Evolutionary conservation across 495 filamentous ascomycete species (phyloP).

Genomic region (Neurospora sp.): DNA sequence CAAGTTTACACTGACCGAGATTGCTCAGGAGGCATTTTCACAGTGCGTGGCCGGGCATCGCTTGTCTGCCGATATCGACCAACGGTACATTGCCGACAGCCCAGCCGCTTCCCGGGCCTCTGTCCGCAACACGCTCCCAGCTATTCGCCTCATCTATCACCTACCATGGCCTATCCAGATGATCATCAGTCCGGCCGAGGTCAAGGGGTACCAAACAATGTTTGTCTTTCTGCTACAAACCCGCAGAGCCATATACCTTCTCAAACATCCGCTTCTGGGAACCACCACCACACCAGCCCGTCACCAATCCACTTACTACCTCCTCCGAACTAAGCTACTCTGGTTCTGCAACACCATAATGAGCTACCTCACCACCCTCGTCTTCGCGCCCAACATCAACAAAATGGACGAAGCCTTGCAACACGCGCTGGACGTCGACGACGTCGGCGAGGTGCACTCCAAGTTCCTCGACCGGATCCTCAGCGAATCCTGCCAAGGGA

Average conservation of each 20-base stretch:
- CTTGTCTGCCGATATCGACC: conserved; percentile 45
- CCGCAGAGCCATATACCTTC: conserved; percentile 56
- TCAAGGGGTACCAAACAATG: conserved; percentile 55
- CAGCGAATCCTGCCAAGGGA: conserved; percentile 56
- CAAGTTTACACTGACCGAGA: conserved; percentile 69
- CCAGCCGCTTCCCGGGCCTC: conserved; percentile 30
- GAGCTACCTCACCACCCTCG: conserved; percentile 63
- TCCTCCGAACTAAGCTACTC: conserved; percentile 61
- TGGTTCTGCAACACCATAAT: conserved; percentile 71
- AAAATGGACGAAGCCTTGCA: conserved; percentile 44
- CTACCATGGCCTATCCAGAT: conserved; percentile 85
- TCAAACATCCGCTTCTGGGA: conserved; percentile 47
- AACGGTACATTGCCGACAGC: conserved; percentile 20
- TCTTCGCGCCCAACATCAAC: conserved; percentile 48
- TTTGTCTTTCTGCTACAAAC: conserved; percentile 72
- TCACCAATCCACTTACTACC: conserved; percentile 43
- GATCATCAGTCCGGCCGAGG: conserved; percentile 53
- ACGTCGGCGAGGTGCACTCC: conserved; percentile 64
- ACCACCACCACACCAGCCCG: conserved; percentile 12
- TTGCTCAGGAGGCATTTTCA: conserved; percentile 61
- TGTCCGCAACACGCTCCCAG: conserved; percentile 40
- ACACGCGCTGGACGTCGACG: conserved; percentile 64
- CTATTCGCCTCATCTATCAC: conserved; percentile 49
- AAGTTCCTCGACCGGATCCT: conserved; percentile 50
- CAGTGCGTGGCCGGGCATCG: conserved; percentile 46